Conservation (phyloP, 2,329 filamentous ascomycete genomes). For the Zalaria sp. region DNA sequence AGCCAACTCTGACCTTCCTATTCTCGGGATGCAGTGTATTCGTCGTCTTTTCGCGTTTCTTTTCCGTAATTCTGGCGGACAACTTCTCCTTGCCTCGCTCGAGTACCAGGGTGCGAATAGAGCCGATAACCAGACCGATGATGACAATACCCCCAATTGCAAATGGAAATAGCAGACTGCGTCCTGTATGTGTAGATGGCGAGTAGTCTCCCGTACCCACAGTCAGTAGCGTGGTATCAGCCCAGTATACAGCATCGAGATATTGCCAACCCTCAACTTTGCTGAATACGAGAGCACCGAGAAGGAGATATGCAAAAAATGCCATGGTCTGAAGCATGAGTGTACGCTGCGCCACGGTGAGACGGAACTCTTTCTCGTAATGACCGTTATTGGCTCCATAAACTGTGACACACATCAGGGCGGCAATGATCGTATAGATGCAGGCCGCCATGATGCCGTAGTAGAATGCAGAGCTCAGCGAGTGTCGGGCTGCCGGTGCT, state of each 20-base stretch:
- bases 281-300: conserved; percentile 32
- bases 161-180: conserved; percentile 38
- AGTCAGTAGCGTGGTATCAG: conserved; percentile 41
- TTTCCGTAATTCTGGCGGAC: conserved; percentile 34
- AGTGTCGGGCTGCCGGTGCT: conserved; percentile 17
- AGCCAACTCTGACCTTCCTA: conserved; percentile 26
- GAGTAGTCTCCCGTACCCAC: conserved; percentile 39
- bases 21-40: conserved; percentile 22
- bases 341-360: conserved; percentile 43
- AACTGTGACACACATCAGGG: conserved; percentile 40
- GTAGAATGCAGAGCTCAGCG: conserved; percentile 43
- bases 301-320: conserved; percentile 33
- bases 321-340: conserved; percentile 38
- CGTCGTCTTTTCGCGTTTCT: conserved; percentile 29
- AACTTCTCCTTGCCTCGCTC: conserved; percentile 38
- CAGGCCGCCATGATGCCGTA: conserved; percentile 44
- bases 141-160: conserved; percentile 41
- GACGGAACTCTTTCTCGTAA: conserved; percentile 41
- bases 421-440: conserved; percentile 41
- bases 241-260: conserved; percentile 41
- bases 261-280: conserved; percentile 39
- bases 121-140: conserved; percentile 41
- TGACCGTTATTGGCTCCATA: conserved; percentile 39
- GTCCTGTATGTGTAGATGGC: conserved; percentile 34
- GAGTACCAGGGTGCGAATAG: conserved; percentile 34